Conservation (phyloP, 1,284 basidiomycete genomes). For the Sphaerobolus stellatus region DNA sequence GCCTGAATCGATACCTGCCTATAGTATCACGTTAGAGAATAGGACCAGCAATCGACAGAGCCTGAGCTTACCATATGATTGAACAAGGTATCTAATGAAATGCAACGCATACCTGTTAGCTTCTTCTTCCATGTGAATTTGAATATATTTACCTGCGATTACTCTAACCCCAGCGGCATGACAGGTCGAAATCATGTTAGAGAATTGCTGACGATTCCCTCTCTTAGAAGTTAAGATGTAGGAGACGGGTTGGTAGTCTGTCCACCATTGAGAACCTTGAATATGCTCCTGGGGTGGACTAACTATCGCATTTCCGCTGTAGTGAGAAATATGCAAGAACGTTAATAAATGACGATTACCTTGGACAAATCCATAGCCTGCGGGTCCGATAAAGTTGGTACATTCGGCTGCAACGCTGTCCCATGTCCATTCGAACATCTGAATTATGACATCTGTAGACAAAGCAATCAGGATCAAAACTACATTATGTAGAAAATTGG, state of each 20-base stretch:
- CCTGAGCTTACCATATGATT: conserved; percentile 10
- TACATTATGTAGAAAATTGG: background rate
- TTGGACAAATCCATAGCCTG: conserved; percentile 68
- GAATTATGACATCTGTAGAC: conserved; percentile 46
- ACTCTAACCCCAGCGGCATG: conserved; percentile 44
- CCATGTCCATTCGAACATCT: conserved; percentile 57
- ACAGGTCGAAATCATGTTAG: conserved; percentile 57
- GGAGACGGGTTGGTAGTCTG: conserved; percentile 67
- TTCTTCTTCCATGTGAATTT: too few species aligned
- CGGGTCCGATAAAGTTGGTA: conserved; percentile 62
- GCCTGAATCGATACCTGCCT: conserved; percentile 7
- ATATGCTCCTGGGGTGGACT: conserved; percentile 31
- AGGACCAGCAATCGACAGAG: background rate
- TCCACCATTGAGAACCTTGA: conserved; percentile 61
- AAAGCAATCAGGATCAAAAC: background rate
- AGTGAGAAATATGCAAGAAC: background rate
- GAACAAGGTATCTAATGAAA: conserved; percentile 5
- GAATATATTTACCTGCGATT: conserved; percentile 3
- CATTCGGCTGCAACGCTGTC: conserved; percentile 63
- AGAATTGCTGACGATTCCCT: conserved; percentile 52
- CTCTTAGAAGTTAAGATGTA: conserved; percentile 61
- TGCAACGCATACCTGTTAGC: too few species aligned
- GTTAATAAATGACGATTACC: conserved; percentile 39
- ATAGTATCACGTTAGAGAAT: background rate
- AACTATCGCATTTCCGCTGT: too few species aligned